A percentile compares a stretch with the other conserved stretches of the same genome.
These are phyloP conservation scores for Coemansia biformis DNA, from an alignment of 192 early-diverging fungal species.

Conservation along the genomic window DNA sequence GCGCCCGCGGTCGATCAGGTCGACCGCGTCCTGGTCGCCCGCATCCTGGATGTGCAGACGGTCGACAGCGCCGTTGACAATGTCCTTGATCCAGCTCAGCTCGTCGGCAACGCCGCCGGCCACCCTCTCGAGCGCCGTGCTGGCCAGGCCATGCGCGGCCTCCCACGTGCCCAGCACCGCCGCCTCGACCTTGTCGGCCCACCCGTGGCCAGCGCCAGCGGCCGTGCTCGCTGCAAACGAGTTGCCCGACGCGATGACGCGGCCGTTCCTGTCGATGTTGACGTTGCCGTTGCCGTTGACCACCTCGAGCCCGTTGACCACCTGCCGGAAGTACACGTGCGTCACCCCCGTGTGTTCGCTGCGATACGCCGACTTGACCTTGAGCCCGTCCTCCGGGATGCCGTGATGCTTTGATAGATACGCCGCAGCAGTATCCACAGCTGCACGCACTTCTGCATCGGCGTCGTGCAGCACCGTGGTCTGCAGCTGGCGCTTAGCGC, in stretches of 20 bases:
- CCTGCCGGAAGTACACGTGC: conserved; percentile 63
- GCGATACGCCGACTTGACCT: conserved; percentile 36
- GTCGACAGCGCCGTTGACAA: conserved; percentile 13
- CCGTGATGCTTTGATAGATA: conserved; percentile 27
- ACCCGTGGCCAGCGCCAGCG: neutral
- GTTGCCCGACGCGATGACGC: conserved; percentile 47
- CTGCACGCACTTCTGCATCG: conserved; percentile 21
- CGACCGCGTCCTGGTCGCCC: conserved; percentile 12
- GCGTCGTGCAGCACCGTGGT: conserved; percentile 9
- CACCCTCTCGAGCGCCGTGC: conserved; percentile 23
- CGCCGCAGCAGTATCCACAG: conserved; percentile 29
- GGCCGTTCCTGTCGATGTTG: conserved; percentile 45
- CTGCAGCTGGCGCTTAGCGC: conserved; percentile 24
- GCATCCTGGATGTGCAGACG: conserved; percentile 28
- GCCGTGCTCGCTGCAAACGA: conserved; percentile 18
- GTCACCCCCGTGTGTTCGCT: conserved; percentile 54
- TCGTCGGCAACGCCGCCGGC: conserved; percentile 16
- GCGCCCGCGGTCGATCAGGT: conserved; percentile 4
- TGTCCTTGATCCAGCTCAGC: conserved; percentile 21
- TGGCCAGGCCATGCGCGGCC: conserved; percentile 24
- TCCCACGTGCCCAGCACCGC: conserved; percentile 35
- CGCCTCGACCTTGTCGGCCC: conserved; percentile 16
- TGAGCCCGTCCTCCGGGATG: conserved; percentile 22
- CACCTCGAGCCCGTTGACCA: conserved; percentile 51
- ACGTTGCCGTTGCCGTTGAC: conserved; percentile 60